Conservation (phyloP, 1,284 basidiomycete genomes). For the Lignosus rhinocerotis region DNA sequence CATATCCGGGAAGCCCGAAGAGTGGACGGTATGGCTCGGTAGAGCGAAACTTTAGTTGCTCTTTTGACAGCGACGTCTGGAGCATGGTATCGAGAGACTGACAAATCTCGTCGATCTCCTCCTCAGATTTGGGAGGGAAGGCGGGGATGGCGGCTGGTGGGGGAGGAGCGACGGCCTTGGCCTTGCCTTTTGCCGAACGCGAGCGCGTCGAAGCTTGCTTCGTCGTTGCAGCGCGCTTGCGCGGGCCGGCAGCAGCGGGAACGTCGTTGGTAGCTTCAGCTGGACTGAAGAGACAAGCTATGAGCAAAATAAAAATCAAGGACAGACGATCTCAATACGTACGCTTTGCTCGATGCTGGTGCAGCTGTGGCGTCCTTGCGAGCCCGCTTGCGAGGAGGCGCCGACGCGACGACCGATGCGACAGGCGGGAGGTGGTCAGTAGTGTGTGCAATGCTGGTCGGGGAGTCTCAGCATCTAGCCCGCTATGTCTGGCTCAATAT, state of each 20-base stretch:
- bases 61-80: neutral
- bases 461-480: neutral
- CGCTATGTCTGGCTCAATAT: neutral
- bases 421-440: neutral
- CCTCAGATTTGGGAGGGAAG: neutral
- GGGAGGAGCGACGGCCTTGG: neutral
- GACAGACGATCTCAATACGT: neutral
- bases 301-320: neutral
- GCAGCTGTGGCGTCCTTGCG: neutral
- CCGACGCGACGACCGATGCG: neutral
- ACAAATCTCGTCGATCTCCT: neutral
- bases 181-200: neutral
- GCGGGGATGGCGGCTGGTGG: neutral
- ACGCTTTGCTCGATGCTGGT: neutral
- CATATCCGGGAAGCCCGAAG: neutral
- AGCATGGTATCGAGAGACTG: neutral
- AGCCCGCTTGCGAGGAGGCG: constrained; percentile 7
- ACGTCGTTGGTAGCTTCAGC: neutral
- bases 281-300: neutral
- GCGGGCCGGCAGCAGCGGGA: neutral
- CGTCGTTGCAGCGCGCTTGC: neutral
- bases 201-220: neutral
- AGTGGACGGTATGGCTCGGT: neutral
- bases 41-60: neutral
- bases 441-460: neutral